Evolutionary conservation across 2,329 filamentous ascomycete genomes (phyloP), one percentile per base, ranked within the genome.

Genomic region (Pestalotiopsis fici): DNA sequence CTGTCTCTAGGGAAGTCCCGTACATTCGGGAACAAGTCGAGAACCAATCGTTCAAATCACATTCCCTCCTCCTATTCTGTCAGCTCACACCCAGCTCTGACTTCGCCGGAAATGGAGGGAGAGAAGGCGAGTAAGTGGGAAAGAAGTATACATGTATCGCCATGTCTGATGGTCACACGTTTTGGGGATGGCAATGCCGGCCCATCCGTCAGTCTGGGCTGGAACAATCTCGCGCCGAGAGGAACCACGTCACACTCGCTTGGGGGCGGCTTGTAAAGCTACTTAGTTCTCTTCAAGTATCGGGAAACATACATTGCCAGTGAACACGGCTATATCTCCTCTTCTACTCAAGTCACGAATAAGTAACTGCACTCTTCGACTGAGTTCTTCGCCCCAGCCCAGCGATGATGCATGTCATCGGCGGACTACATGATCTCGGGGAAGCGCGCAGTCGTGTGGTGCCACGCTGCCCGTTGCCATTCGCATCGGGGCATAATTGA

Each of bases 1-100:
- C 37, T 60, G 57, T 60, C 57, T 60, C 57, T 60, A 21, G 31
- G 31, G n/a, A n/a, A 60, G 57, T 60, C 28, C 57, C 57, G 57
- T 27, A 60, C 28, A 15, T 13, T 60, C 57, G 57, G 57, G 37
- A 60, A 35, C 57, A 6, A 35, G 11, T 21, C 28, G 25, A 60
- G 57, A 39, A 12, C 57, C 57, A 60, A 60, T 60, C 57, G 57
- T 31, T 60, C 18, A 35, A 27, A 31, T 60, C 57, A 60, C 57
- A 60, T 60, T 37, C 13, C 27, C 25, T 35, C 25, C 18, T 50
- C 7, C 43, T 21, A 3, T n/a, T n/a, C n/a, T n/a, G n/a, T n/a
- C n/a, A n/a, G n/a, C n/a, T n/a, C n/a, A n/a, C n/a, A n/a, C 18
- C n/a, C 43, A 50, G 9, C 43, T 7, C 13, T 21, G 18, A n/a